A percentile compares a stretch with the other conserved stretches of the same genome.
phyloP scores from a whole-genome alignment of 495 filamentous ascomycete species.

The Apodospora peruviana region DNA sequence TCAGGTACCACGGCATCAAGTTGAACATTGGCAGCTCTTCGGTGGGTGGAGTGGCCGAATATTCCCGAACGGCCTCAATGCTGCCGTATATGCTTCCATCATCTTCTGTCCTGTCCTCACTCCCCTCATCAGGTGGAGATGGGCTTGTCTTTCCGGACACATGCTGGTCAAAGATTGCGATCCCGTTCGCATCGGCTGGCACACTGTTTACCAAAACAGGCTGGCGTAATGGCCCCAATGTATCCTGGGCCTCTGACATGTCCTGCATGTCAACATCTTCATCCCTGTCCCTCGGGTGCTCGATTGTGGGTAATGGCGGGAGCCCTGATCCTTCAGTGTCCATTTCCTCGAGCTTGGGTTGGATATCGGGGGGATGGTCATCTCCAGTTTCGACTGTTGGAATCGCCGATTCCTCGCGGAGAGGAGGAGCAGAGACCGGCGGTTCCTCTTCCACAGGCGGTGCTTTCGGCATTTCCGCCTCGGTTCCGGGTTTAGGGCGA shows the following conservation, averaged over 20 bases:
- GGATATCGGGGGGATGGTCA: slow-evolving; percentile 20
- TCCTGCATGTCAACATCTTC: slow-evolving; percentile 41
- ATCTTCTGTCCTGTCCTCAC: slow-evolving; percentile 56
- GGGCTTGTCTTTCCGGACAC: slow-evolving; percentile 9
- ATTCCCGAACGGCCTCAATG: slow-evolving; percentile 38
- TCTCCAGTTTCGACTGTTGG: slow-evolving; percentile 25
- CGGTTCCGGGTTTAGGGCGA: slow-evolving; percentile 7
- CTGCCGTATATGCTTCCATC: slow-evolving; percentile 51
- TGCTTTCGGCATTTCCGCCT: neutral
- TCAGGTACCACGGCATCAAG: slow-evolving; percentile 38
- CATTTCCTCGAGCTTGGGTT: slow-evolving; percentile 36
- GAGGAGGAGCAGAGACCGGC: slow-evolving; percentile 13
- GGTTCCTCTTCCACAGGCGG: slow-evolving; percentile 1
- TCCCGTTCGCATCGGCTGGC: neutral
- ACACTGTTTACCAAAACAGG: slow-evolving; percentile 32
- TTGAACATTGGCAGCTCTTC: slow-evolving; percentile 39
- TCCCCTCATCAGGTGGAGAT: slow-evolving; percentile 29
- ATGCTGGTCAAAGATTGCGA: slow-evolving; percentile 12
- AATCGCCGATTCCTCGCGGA: slow-evolving; percentile 21
- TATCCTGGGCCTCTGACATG: slow-evolving; percentile 34
- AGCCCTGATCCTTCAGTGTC: slow-evolving; percentile 28
- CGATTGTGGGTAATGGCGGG: slow-evolving; percentile 20
- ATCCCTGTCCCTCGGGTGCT: slow-evolving; percentile 17
- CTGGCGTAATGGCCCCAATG: slow-evolving; percentile 36
- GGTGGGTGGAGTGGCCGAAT: slow-evolving; percentile 44